Evolutionary conservation across 2,329 filamentous ascomycete species (phyloP).

Genomic region (Onygenales sp.): DNA sequence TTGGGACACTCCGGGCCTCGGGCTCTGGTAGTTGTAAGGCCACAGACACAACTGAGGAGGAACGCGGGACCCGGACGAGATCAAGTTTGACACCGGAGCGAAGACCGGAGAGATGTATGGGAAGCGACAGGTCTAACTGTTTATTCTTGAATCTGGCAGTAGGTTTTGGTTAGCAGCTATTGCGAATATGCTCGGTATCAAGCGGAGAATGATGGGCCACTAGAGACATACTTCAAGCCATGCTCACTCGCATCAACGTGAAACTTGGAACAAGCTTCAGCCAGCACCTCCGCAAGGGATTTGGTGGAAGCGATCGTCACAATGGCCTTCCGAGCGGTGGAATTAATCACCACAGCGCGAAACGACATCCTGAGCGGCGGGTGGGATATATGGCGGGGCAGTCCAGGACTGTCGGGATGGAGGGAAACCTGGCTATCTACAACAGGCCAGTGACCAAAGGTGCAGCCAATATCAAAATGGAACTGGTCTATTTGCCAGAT

Average conservation of each 20-base stretch:
- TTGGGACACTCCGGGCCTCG: constrained; percentile 53
- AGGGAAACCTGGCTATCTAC: not conserved
- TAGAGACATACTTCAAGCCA: constrained; percentile 60
- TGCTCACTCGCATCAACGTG: constrained; percentile 63
- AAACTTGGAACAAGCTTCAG: constrained; percentile 80
- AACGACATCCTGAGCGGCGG: constrained; percentile 56
- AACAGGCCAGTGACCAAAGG: not conserved
- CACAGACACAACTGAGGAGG: constrained; percentile 74
- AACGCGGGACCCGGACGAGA: constrained; percentile 77
- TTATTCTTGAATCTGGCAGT: constrained; percentile 63
- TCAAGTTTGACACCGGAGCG: constrained; percentile 82
- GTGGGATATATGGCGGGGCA: not conserved
- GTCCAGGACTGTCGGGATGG: not conserved
- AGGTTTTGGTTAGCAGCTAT: not conserved
- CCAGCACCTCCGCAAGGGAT: constrained; percentile 73
- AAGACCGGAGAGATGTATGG: constrained; percentile 75
- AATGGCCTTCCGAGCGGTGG: constrained; percentile 63
- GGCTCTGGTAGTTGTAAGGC: constrained; percentile 75
- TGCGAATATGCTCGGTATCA: not conserved
- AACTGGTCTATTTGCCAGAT: no score
- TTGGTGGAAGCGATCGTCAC: constrained; percentile 78
- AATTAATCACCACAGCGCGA: constrained; percentile 79
- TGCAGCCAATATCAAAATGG: no score
- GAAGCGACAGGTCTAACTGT: constrained; percentile 71
- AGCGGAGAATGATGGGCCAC: not conserved